A percentile compares a stretch with the other conserved stretches of the same genome.
phyloP scores from a whole-genome alignment of 495 filamentous ascomycete genomes.

The Penicillium maclennaniae region DNA sequence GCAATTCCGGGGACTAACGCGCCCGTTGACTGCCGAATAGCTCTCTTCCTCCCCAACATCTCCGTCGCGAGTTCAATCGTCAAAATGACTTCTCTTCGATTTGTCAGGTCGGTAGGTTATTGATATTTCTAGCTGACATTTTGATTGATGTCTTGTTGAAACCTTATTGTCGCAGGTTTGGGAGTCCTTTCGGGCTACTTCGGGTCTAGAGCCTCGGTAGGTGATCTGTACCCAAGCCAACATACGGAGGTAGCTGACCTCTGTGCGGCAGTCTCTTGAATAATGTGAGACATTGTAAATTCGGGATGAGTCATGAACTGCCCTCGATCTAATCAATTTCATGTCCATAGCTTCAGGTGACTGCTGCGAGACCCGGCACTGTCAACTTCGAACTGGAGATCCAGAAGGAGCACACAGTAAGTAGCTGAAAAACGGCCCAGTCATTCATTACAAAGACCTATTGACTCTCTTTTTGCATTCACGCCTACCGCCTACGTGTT shows the following conservation, averaged over 20 bases:
- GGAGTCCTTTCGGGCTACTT: conserved; percentile 78
- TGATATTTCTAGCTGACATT: no score
- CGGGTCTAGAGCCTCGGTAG: conserved; percentile 84
- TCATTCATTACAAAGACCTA: not conserved
- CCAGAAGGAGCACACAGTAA: conserved; percentile 81
- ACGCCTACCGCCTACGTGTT: not conserved
- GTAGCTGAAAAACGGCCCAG: conserved; percentile 1
- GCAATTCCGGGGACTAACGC: conserved; percentile 36
- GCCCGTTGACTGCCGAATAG: conserved; percentile 11
- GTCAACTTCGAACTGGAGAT: conserved; percentile 89
- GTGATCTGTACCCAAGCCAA: conserved; percentile 1
- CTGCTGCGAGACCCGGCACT: conserved; percentile 66
- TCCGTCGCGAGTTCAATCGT: not conserved
- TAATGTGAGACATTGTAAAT: conserved; percentile 23
- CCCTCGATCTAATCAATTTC: not conserved
- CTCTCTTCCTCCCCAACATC: conserved; percentile 1
- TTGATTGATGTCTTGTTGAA: not conserved
- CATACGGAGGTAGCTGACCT: not conserved
- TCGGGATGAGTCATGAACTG: not conserved
- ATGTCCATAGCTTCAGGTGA: conserved; percentile 64
- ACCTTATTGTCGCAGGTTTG: conserved; percentile 52
- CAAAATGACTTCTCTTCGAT: conserved; percentile 56
- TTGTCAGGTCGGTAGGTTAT: conserved; percentile 55
- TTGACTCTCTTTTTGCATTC: not conserved
- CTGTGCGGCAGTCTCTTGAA: conserved; percentile 34